phyloP scores from a whole-genome alignment of 306 rosid species.

The Vigna angularis region DNA sequence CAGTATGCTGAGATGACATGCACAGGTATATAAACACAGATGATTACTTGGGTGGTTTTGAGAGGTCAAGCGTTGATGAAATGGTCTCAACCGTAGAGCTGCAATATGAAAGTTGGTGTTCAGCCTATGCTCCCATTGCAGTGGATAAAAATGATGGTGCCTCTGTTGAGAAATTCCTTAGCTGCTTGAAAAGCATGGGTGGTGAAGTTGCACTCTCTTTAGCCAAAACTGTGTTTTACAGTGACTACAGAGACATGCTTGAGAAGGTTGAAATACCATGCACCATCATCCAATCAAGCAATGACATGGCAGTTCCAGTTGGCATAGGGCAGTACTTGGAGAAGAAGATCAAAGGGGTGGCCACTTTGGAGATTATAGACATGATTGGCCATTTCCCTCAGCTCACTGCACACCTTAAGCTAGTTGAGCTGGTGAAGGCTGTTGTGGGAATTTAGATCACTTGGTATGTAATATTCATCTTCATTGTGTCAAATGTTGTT shows the following conservation, averaged over 20 bases:
- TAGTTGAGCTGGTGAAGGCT: conserved; percentile 63
- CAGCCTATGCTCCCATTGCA: conserved; percentile 53
- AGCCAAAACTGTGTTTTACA: conserved; percentile 63
- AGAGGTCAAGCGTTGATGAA: no score
- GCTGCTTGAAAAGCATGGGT: conserved; percentile 63
- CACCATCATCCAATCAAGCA: conserved; percentile 64
- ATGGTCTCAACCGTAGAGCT: conserved; percentile 46
- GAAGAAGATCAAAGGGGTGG: conserved; percentile 60
- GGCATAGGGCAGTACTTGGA: conserved; percentile 65
- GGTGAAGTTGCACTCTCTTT: conserved; percentile 60
- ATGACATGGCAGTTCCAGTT: conserved; percentile 60
- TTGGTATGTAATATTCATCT: neutral
- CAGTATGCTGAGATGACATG: neutral
- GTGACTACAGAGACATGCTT: conserved; percentile 67
- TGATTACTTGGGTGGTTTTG: no score
- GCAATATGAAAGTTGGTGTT: conserved; percentile 60
- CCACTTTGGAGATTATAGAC: conserved; percentile 61
- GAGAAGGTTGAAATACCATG: conserved; percentile 68
- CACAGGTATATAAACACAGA: neutral
- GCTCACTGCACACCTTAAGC: conserved; percentile 68
- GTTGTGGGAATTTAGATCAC: conserved; percentile 40
- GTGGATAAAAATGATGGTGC: conserved; percentile 58
- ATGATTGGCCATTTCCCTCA: conserved; percentile 74
- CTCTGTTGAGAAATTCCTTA: conserved; percentile 53
- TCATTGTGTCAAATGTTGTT: no score